Evolutionary conservation across 352 stramenopile genomes (phyloP).

Genomic region (Pythium oligandrum): DNA sequence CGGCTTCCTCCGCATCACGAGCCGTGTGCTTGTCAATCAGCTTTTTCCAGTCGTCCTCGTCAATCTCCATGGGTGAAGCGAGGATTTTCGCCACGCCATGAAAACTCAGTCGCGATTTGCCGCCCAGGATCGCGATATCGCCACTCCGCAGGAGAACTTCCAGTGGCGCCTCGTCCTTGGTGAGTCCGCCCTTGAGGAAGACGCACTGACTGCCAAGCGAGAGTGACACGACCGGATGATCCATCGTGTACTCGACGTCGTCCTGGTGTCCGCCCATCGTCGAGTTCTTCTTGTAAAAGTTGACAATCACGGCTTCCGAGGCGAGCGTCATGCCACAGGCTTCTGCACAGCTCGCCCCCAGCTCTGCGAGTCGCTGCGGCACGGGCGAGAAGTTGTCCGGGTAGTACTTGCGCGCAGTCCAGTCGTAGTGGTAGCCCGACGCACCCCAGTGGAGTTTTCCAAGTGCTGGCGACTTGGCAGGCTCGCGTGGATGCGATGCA

Average conservation of each 20-base stretch:
- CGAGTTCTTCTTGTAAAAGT: slow-evolving; percentile 78
- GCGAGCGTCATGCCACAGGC: slow-evolving; percentile 48
- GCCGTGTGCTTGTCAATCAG: slow-evolving; percentile 13
- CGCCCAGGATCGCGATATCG: slow-evolving; percentile 60
- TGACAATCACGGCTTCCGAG: slow-evolving; percentile 75
- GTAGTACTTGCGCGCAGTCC: slow-evolving; percentile 69
- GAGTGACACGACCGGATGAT: slow-evolving; percentile 74
- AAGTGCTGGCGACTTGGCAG: slow-evolving; percentile 34
- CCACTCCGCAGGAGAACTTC: slow-evolving; percentile 62
- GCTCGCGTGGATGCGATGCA: slow-evolving; percentile 27
- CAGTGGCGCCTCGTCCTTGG: slow-evolving; percentile 58
- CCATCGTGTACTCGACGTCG: slow-evolving; percentile 82
- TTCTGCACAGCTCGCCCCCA: slow-evolving; percentile 36
- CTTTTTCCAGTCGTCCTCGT: slow-evolving; percentile 17
- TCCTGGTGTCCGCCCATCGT: slow-evolving; percentile 81
- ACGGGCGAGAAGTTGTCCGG: slow-evolving; percentile 46
- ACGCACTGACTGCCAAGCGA: slow-evolving; percentile 66
- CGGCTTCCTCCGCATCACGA: background rate
- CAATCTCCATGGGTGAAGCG: slow-evolving; percentile 34
- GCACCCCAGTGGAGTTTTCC: slow-evolving; percentile 69
- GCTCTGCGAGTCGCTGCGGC: slow-evolving; percentile 32
- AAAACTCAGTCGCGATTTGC: slow-evolving; percentile 60
- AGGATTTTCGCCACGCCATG: slow-evolving; percentile 65
- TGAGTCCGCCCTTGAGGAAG: slow-evolving; percentile 68
- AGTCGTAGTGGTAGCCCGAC: slow-evolving; percentile 79